Conservation (phyloP, 495 filamentous ascomycete species). For the Aspergillus haitiensis region DNA sequence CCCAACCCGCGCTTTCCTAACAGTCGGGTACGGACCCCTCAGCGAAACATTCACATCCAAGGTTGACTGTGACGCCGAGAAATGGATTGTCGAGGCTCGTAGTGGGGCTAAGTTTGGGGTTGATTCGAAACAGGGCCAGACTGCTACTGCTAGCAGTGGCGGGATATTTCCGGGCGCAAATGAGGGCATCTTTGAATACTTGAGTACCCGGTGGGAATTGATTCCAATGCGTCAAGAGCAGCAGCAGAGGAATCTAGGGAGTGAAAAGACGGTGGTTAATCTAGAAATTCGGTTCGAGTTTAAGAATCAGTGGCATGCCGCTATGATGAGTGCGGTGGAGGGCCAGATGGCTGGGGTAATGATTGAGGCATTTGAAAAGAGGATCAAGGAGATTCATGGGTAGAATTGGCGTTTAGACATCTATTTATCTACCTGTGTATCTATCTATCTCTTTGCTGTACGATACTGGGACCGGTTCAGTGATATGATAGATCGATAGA, state of each 20-base stretch:
- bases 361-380: constrained; percentile 90
- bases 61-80: constrained; percentile 68
- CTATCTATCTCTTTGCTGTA: too few relatives aligned
- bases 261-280: constrained; percentile 63
- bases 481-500: not conserved
- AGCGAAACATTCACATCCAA: constrained; percentile 76
- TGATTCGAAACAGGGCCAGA: constrained; percentile 17
- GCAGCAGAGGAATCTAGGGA: not conserved
- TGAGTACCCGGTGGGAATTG: constrained; percentile 77
- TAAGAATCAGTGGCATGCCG: constrained; percentile 77
- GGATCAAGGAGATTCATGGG: constrained; percentile 60
- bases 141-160: not conserved
- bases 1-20: constrained; percentile 75
- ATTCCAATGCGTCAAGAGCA: constrained; percentile 36
- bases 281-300: constrained; percentile 80
- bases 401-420: not conserved
- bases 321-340: constrained; percentile 73
- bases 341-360: constrained; percentile 82
- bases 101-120: constrained; percentile 55
- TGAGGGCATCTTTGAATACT: constrained; percentile 66
- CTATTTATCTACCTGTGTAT: not conserved
- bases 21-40: constrained; percentile 78
- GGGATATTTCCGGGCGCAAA: constrained; percentile 40
- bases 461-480: not conserved
- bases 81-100: constrained; percentile 69